These are phyloP conservation scores for Magnolia officinalis DNA, from an alignment of 164 flowering plant species.

Conservation along the genomic window DNA sequence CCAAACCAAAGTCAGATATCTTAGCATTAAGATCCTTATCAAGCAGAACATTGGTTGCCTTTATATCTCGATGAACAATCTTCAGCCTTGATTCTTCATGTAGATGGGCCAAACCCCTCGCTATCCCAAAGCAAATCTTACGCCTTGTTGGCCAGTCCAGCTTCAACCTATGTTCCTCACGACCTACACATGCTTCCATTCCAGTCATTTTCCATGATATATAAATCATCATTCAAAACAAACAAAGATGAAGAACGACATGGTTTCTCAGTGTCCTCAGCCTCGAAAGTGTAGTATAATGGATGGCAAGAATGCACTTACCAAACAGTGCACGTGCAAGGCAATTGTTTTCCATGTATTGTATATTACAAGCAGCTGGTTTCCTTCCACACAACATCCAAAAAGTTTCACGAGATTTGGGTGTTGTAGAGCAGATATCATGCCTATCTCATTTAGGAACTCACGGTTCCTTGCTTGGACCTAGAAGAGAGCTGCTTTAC, in stretches of 20 bases:
- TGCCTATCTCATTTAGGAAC: conserved; percentile 59
- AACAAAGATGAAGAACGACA: background rate
- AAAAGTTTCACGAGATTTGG: conserved; percentile 54
- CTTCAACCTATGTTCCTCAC: conserved; percentile 25
- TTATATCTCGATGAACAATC: conserved; percentile 72
- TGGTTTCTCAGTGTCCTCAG: background rate
- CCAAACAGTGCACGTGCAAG: conserved; percentile 54
- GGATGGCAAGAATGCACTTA: conserved; percentile 10
- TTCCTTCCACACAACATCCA: conserved; percentile 55
- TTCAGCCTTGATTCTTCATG: conserved; percentile 67
- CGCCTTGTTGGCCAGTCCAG: conserved; percentile 62
- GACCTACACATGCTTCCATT: conserved; percentile 25
- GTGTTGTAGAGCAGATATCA: conserved; percentile 57
- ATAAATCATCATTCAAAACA: background rate
- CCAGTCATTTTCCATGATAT: background rate
- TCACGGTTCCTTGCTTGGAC: conserved; percentile 62
- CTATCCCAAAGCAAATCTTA: conserved; percentile 53
- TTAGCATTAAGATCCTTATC: conserved; percentile 52
- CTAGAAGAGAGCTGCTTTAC: conserved; percentile 60
- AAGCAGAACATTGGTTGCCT: conserved; percentile 58
- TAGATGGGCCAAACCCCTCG: conserved; percentile 56
- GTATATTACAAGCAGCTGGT: conserved; percentile 44
- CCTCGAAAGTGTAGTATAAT: background rate
- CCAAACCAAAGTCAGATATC: conserved; percentile 72
- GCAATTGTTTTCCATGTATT: conserved; percentile 55